Evolutionary conservation across 768 basidiomycete genomes (phyloP).

Genomic region (Tulasnella sp.): DNA sequence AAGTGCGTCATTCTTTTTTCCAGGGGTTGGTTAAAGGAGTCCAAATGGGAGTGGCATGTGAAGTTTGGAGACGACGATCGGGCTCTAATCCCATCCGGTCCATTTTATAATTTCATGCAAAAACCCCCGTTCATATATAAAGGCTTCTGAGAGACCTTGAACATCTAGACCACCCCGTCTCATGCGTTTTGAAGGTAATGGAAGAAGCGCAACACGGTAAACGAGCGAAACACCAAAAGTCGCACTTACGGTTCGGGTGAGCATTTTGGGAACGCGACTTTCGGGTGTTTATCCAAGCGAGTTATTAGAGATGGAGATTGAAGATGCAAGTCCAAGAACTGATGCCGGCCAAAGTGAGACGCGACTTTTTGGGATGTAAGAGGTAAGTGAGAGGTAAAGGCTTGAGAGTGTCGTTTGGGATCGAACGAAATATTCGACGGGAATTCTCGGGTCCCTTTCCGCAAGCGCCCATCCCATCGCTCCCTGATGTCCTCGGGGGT

Average conservation of each 20-base stretch:
- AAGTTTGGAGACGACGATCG: neutral
- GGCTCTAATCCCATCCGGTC: neutral
- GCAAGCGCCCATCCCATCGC: neutral
- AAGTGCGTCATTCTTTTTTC: neutral
- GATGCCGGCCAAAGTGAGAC: neutral
- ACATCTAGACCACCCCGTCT: neutral
- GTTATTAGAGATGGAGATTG: neutral
- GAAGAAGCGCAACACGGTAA: neutral
- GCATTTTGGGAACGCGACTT: neutral
- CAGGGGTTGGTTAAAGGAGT: neutral
- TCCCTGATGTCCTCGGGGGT: neutral
- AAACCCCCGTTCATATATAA: neutral
- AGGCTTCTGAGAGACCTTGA: neutral
- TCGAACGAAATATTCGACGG: neutral
- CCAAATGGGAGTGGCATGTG: neutral
- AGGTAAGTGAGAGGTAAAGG: neutral
- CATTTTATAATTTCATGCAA: neutral
- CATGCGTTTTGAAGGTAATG: neutral
- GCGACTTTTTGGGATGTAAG: neutral
- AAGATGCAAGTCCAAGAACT: neutral
- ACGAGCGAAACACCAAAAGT: neutral
- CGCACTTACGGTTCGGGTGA: neutral
- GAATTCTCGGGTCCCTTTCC: neutral
- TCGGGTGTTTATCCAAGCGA: neutral
- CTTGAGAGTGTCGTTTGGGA: neutral